Evolutionary conservation across 345 rosid genomes (phyloP), one percentile per base, ranked within the genome.

Genomic region (Balakata baccata): DNA sequence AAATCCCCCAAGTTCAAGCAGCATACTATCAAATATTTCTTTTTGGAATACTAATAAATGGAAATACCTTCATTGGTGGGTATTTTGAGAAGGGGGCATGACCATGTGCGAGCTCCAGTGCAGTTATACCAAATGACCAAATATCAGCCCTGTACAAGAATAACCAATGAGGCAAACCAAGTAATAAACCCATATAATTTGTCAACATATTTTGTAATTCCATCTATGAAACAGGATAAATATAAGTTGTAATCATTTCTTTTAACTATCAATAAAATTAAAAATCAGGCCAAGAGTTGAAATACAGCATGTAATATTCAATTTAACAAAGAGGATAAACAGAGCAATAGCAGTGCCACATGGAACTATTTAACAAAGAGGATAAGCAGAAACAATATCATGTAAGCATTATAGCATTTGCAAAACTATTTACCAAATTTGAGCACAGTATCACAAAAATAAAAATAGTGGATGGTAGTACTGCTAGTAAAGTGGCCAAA

Each of bases 61-160:
- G 41, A 63, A 20, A 66, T 80, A 96, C 99, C 99, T 96, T 96
- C 98, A 93, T 96, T 70, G 99, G 99, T 50, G 99, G 98, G 80
- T 89, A 91, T 69, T 96, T 93, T 53, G 99, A 96, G 82, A 96
- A 93, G 34, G 99, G 99, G 61, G 99, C 99, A 79, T 96, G 99
- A 62, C 99, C 98, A 81, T 91, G 99, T 57, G 99, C 99, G 89
- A 96, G 80, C 83, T 96, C 99, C 74, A 96, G 80, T 38, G 99
- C 99, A 3, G 98, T 93, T 71, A 96, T 96, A 74, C 99, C 99
- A 76, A 96, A 89, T 47, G 99, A 96, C 99, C 98, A 93, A 39
- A 96, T 93, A 82, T 96, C 99, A 77, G 99, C 99, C 92, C 99
- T 96, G 90, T 17, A 20, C 50, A 79, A 70, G 46, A 70, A 75